These are phyloP conservation scores for Russula ochroleuca DNA, from an alignment of 768 basidiomycete genomes.

Conservation along the genomic window DNA sequence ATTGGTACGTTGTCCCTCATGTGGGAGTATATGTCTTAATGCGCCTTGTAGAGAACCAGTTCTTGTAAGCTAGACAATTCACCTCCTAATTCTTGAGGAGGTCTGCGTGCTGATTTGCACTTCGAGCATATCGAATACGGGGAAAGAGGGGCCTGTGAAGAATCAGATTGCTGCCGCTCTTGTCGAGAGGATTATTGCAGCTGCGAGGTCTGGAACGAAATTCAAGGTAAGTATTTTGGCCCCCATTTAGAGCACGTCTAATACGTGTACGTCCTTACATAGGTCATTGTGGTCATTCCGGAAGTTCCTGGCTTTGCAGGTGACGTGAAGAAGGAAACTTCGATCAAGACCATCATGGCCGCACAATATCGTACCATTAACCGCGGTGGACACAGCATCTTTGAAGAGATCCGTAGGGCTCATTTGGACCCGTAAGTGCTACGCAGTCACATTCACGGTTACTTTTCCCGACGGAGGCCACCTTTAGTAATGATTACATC, in stretches of 20 bases:
- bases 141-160: conserved; percentile 57
- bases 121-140: conserved; percentile 71
- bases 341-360: conserved; percentile 80
- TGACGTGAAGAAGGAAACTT: conserved; percentile 60
- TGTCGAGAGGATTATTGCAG: conserved; percentile 79
- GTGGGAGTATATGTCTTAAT: not conserved
- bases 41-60: conserved; percentile 60
- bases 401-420: conserved; percentile 71
- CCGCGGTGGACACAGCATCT: conserved; percentile 81
- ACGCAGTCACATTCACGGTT: not conserved
- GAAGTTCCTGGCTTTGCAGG: conserved; percentile 91
- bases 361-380: conserved; percentile 88
- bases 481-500: conserved; percentile 69
- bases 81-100: not conserved
- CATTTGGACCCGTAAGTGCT: conserved; percentile 70
- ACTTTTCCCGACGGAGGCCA: not conserved
- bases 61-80: conserved; percentile 57
- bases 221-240: conserved; percentile 56
- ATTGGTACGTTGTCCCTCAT: conserved; percentile 56
- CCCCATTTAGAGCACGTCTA: not conserved
- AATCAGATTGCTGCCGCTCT: conserved; percentile 84
- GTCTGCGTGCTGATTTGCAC: conserved; percentile 8
- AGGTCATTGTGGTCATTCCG: conserved; percentile 86
- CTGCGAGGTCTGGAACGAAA: conserved; percentile 61
- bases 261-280: not conserved